Base-by-base conservation (phyloP, 2,329 filamentous ascomycete genomes). In the Ophiostoma sp. region DNA sequence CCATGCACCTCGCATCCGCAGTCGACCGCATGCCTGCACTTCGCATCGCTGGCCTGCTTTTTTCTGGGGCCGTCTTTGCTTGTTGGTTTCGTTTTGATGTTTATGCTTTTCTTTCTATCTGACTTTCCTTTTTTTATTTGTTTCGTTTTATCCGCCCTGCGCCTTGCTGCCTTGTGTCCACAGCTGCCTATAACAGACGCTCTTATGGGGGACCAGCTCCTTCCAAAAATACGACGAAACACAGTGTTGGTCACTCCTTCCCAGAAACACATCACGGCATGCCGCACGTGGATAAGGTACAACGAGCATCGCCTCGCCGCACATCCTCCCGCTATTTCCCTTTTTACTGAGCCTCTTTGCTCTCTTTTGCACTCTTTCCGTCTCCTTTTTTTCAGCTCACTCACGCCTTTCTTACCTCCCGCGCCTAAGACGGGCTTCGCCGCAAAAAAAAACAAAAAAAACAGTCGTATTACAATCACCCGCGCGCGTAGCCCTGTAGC, bases 401-500 rank as follows among this genome's bases (percentile, higher is more conserved):
- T 33, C 33, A 19, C 19, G 11, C 25, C 25, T 12, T 7, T n/a
- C 19, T 25, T 33, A 17, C 17, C 2, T 25, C 15, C 61, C 33
- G 15, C 63, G 42, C n/a, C 22, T 69, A 69, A 69, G 66, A 52
- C 66, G 66, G 3, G 68, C 68, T 45, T 28, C 68, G 68, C 68
- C 50, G 50, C 50, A 70, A 48, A 17, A 19, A n/a, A n/a, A n/a
- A n/a, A n/a, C n/a, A n/a, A n/a, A n/a, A n/a, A 42, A 7, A 42
- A 42, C 11, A 15, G 68, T 28, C 42, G 68, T 69, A 28, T 28
- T 28, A 42, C 68, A 15, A 36, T 17, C 36, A 50, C 66, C 66
- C 48, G 66, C 31, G 28, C n/a, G 31, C 11, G 28, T 69, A 15
- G 66, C 48, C 66, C 64, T 68, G 42, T 17, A 48, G 12, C 17